These are phyloP conservation scores for Polytrichum formosum DNA, from an alignment of 225 moss, liverwort and hornwort species.

Conservation along the genomic window DNA sequence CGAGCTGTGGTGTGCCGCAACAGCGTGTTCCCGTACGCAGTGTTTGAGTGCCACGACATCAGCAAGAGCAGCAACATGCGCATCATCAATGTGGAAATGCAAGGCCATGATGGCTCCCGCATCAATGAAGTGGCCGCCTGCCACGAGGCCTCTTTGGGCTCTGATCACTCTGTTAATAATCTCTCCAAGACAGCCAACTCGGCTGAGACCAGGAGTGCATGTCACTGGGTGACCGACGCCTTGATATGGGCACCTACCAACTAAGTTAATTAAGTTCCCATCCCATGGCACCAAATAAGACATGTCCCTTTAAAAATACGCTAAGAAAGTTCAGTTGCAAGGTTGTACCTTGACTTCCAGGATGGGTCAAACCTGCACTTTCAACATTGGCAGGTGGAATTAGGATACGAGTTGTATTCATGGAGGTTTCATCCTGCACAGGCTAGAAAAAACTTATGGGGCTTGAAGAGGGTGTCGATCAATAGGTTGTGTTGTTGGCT, in stretches of 20 bases:
- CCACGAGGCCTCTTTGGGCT: conserved; percentile 5
- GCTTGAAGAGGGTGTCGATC: too few relatives aligned
- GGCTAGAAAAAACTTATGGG: too few relatives aligned
- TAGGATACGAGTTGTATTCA: too few relatives aligned
- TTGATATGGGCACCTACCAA: conserved; percentile 39
- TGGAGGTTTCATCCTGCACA: too few relatives aligned
- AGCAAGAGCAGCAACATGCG: conserved; percentile 29
- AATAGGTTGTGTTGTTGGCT: too few relatives aligned
- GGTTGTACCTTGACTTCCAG: background rate
- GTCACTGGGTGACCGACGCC: conserved; percentile 58
- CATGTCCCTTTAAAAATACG: background rate
- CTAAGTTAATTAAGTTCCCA: background rate
- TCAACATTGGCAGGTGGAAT: too few relatives aligned
- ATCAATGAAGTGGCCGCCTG: conserved; percentile 40
- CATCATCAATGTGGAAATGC: conserved; percentile 44
- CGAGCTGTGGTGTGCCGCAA: conserved; percentile 53
- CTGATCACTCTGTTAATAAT: background rate
- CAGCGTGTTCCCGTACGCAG: conserved; percentile 47
- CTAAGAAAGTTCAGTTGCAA: background rate
- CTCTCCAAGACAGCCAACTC: background rate
- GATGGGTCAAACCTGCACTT: too few relatives aligned
- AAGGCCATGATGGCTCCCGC: conserved; percentile 27
- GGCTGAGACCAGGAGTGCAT: conserved; percentile 1
- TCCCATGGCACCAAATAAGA: background rate
- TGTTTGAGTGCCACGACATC: conserved; percentile 48